Base-by-base conservation (phyloP, 176 grass and related monocot genomes). In the Aegilops tauschii region DNA sequence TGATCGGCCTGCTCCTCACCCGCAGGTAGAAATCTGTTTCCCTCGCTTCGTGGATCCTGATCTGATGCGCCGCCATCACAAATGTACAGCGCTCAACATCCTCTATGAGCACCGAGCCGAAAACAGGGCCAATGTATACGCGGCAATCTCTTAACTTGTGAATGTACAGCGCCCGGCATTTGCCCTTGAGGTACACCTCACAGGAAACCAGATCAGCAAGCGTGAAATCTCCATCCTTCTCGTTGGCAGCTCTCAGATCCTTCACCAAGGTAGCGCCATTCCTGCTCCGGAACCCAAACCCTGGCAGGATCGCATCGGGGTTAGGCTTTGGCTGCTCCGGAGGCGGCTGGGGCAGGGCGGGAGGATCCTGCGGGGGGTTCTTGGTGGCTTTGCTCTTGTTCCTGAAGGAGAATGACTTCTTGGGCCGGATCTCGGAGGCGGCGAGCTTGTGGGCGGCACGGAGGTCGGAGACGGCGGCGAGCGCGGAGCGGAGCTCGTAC, bases 351-450 rank as follows among this genome's bases (percentile, higher is more conserved):
- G 45, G 67, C n/a, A n/a, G 14, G 39, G 77, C 65, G 5, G 83
- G 36, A 25, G 50, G 35, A 50, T 98, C 88, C 31, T 77, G 81
- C 20, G 69, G 81, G 21, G 81, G 76, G 45, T 30, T 94, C 85
- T 92, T 95, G 1, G 84, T 10, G 20, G 88, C 13, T 65, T 50
- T 91, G 85, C 47, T 75, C 78, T 98, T 98, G 74, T 95, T 95
- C 85, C 83, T 89, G 84, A 98, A 98, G 27, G 96, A 95, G 90
- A 98, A 98, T 5, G 91, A 92, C 69, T 98, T 94, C 83, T 93
- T 90, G 29, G 93, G 96, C 3, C 88, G 82, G 35, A 95, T 54
- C 13, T 86, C 87, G 2, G 85, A 73, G 64, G 87, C 88, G 1
- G 88, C 83, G 13, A 35, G 59, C 39, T 90, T 92, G 83, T 92